Evolutionary conservation across 1,139 yeast genomes (phyloP).

Genomic region (Candida sanyaensis): DNA sequence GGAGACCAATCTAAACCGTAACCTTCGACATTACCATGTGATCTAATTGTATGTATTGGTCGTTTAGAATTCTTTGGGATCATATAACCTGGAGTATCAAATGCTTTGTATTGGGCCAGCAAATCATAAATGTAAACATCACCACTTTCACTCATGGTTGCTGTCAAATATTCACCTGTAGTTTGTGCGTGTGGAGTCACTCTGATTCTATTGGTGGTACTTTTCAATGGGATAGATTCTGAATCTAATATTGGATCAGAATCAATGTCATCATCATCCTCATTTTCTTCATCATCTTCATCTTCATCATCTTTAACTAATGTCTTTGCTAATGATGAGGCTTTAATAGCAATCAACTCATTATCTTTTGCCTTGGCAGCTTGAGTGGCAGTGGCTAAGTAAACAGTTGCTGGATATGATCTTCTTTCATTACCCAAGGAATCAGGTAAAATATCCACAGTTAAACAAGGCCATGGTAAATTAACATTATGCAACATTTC

Average conservation of each 20-base stretch:
- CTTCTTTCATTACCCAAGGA: slow-evolving; percentile 85
- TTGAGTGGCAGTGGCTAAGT: slow-evolving; percentile 91
- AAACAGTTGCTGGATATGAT: slow-evolving; percentile 84
- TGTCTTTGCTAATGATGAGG: slow-evolving; percentile 82
- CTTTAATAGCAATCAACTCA: slow-evolving; percentile 80
- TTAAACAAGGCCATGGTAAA: slow-evolving; percentile 96
- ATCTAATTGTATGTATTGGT: slow-evolving; percentile 81
- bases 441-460: slow-evolving; percentile 88
- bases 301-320: slow-evolving; percentile 77
- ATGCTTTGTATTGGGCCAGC: slow-evolving; percentile 72
- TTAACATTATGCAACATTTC: slow-evolving; percentile 95
- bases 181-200: slow-evolving; percentile 76
- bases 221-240: slow-evolving; percentile 72
- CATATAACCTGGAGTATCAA: slow-evolving; percentile 83
- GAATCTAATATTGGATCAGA: slow-evolving; percentile 86
- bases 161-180: slow-evolving; percentile 83
- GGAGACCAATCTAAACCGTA: slow-evolving; percentile 99
- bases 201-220: slow-evolving; percentile 88
- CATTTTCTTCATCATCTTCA: slow-evolving; percentile 66
- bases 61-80: slow-evolving; percentile 77
- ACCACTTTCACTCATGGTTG: slow-evolving; percentile 88
- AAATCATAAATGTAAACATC: slow-evolving; percentile 86
- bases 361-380: slow-evolving; percentile 87
- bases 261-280: slow-evolving; percentile 65
- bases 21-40: slow-evolving; percentile 96